phyloP scores from a whole-genome alignment of 305 asterid species.

The Fraxinus sp. region DNA sequence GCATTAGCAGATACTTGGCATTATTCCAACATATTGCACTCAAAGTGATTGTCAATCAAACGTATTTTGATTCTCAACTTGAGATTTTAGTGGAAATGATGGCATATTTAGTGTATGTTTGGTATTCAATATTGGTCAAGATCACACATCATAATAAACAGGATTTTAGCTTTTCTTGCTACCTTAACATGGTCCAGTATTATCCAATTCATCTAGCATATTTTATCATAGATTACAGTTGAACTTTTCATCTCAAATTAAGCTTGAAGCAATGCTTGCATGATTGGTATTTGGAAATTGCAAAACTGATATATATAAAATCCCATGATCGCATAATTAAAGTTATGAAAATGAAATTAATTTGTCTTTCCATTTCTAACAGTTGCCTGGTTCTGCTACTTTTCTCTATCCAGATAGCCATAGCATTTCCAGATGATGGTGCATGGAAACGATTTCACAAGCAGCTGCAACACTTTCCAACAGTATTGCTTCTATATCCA shows the following conservation, averaged over 20 bases:
- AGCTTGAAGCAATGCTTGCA: background rate
- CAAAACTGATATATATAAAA: background rate
- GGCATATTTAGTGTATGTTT: background rate
- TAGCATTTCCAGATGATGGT: conserved; percentile 99
- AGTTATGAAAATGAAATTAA: background rate
- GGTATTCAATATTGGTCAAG: background rate
- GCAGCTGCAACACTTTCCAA: conserved; percentile 98
- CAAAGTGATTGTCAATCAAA: background rate
- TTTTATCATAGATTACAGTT: background rate
- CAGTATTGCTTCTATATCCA: conserved; percentile 47
- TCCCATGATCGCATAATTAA: background rate
- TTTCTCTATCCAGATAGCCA: conserved; percentile 59
- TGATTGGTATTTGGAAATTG: background rate
- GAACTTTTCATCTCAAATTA: background rate
- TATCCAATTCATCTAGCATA: background rate
- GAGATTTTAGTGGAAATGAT: background rate
- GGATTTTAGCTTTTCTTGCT: background rate
- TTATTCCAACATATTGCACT: background rate
- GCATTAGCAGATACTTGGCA: background rate
- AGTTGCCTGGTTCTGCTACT: conserved; percentile 12
- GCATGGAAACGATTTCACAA: conserved; percentile 99
- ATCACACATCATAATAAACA: background rate
- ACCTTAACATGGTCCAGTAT: background rate
- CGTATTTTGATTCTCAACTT: background rate
- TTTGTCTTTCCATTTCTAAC: conserved; percentile 5